Evolutionary conservation across 2,329 filamentous ascomycete genomes (phyloP).

Genomic region (Colletotrichum euphorbiae): DNA sequence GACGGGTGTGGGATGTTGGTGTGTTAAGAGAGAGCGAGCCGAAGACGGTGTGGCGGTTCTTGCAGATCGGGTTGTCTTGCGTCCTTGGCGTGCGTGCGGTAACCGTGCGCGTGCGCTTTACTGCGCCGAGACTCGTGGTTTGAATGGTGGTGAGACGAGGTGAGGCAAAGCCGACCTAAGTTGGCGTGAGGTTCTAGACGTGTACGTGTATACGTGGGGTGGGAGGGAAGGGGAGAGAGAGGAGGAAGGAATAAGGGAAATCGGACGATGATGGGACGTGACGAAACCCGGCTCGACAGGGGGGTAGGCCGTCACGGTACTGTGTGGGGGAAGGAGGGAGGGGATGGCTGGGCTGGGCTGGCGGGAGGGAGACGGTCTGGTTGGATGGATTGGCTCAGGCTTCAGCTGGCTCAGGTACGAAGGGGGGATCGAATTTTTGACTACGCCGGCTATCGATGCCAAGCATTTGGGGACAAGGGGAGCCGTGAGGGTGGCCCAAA

Average conservation of each 20-base stretch:
- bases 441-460: conserved; percentile 20
- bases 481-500: conserved; percentile 10
- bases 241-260: conserved; percentile 18
- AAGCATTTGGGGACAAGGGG: conserved; percentile 21
- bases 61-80: conserved; percentile 14
- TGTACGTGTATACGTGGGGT: conserved; percentile 2
- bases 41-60: background rate
- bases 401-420: conserved; percentile 3
- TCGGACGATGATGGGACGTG: conserved; percentile 39
- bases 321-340: background rate
- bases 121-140: background rate
- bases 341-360: no score
- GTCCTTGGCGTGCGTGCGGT: conserved; percentile 26
- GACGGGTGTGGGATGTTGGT: conserved; percentile 18
- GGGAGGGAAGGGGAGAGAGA: background rate
- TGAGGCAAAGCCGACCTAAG: conserved; percentile 15
- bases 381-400: background rate
- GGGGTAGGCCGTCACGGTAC: background rate
- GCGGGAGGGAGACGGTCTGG: conserved; percentile 5
- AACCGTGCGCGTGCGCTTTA: conserved; percentile 24
- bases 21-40: conserved; percentile 21
- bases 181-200: background rate
- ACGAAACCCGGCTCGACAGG: conserved; percentile 39
- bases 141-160: conserved; percentile 24
- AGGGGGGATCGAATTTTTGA: background rate